Conservation (phyloP, 192 early-diverging fungal genomes). For the Chytriomyces sp. region DNA sequence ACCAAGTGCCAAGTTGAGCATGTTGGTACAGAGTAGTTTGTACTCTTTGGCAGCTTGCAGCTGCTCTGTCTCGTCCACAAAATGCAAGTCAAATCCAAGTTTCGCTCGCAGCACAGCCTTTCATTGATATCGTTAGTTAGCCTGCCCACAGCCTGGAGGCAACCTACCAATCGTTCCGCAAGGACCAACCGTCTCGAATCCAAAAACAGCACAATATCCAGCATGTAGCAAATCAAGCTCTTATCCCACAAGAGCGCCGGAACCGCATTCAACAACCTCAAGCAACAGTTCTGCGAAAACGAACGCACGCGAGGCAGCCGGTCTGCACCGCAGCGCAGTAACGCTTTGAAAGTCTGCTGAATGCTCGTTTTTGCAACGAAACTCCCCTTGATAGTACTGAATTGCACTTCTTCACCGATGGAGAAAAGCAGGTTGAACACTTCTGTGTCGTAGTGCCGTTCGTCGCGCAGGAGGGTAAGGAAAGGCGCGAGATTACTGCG, state of each 20-base stretch:
- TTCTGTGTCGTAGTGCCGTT: slow-evolving; percentile 76
- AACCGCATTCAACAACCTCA: slow-evolving; percentile 70
- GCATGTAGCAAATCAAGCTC: slow-evolving; percentile 62
- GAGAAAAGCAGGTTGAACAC: slow-evolving; percentile 74
- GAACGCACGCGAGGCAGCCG: slow-evolving; percentile 55
- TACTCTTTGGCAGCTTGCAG: slow-evolving; percentile 38
- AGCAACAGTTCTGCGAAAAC: slow-evolving; percentile 37
- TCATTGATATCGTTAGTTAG: too few species aligned
- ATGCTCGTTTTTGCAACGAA: slow-evolving; percentile 11
- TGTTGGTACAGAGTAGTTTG: slow-evolving; percentile 28
- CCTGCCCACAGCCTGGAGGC: slow-evolving; percentile 51
- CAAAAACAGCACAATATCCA: slow-evolving; percentile 87
- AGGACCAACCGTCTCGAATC: slow-evolving; percentile 37
- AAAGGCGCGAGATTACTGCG: slow-evolving; percentile 59
- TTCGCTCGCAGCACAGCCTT: slow-evolving; percentile 32
- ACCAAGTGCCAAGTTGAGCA: slow-evolving; percentile 41
- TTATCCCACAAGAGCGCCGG: slow-evolving; percentile 83
- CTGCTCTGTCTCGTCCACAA: slow-evolving; percentile 44
- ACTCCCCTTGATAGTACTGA: slow-evolving; percentile 11
- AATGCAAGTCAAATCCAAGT: slow-evolving; percentile 34
- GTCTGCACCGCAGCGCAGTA: slow-evolving; percentile 61
- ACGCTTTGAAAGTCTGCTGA: slow-evolving; percentile 31
- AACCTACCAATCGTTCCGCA: slow-evolving; percentile 32
- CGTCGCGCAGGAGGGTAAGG: slow-evolving; percentile 82
- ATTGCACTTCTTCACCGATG: slow-evolving; percentile 65